phyloP scores from a whole-genome alignment of 2,329 filamentous ascomycete species.

The Thermothelomyces thermophilus region DNA sequence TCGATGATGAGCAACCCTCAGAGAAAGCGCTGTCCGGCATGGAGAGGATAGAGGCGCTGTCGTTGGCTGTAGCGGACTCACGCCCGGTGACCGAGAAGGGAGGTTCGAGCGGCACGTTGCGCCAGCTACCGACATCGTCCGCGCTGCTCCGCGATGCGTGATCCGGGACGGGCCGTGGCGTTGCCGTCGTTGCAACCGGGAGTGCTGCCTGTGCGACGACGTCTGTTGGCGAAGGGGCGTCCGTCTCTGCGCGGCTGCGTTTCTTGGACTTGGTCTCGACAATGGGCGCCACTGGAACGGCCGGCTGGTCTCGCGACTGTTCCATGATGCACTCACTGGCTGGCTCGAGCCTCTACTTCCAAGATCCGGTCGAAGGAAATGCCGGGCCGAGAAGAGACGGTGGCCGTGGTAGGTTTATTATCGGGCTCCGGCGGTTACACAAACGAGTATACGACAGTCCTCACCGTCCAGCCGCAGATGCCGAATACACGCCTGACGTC shows the following conservation, averaged over 20 bases:
- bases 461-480: no score
- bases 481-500: no score
- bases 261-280: conserved; percentile 8
- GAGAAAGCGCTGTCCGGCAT: conserved; percentile 4
- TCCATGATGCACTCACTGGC: conserved; percentile 14
- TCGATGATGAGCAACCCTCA: conserved; percentile 2
- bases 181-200: neutral
- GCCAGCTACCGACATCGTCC: neutral
- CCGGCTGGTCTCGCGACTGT: neutral
- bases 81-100: neutral
- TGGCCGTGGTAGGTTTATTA: no score
- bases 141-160: neutral
- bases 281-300: neutral
- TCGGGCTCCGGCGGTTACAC: conserved; percentile 7
- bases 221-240: conserved; percentile 5
- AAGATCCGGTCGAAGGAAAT: neutral
- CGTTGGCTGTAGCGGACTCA: conserved; percentile 2
- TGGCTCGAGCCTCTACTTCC: neutral
- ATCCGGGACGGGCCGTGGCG: neutral
- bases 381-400: no score
- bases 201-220: neutral
- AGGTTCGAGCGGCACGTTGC: conserved; percentile 3
- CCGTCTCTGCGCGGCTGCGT: conserved; percentile 9
- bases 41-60: conserved; percentile 8
- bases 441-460: no score